Evolutionary conservation across 2,329 filamentous ascomycete genomes (phyloP).

Genomic region (Apiospora sp.): DNA sequence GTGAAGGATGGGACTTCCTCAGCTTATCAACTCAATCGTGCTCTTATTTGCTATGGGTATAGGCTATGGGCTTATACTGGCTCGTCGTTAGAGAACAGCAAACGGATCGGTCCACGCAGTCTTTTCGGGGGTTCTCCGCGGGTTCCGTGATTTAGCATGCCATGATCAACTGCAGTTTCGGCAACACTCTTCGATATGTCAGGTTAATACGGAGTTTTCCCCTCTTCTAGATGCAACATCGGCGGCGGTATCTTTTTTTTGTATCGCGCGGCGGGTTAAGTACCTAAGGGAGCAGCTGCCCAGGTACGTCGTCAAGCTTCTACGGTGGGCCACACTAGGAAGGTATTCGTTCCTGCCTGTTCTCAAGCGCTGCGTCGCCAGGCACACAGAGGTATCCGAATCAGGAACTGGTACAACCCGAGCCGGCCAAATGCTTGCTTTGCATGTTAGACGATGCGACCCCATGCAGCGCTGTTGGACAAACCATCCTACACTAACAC

Average conservation of each 20-base stretch:
- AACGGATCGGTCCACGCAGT: slow-evolving; percentile 3
- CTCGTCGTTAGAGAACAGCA: slow-evolving; percentile 3
- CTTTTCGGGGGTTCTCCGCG: background rate
- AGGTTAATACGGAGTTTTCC: slow-evolving; percentile 22
- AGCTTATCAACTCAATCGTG: slow-evolving; percentile 18
- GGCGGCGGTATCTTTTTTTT: slow-evolving; percentile 27
- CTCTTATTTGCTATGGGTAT: background rate
- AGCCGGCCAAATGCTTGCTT: slow-evolving; percentile 9
- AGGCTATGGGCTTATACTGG: background rate
- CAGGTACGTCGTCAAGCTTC: slow-evolving; percentile 27
- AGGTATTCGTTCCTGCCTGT: background rate
- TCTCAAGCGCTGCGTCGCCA: slow-evolving; percentile 5
- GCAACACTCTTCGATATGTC: slow-evolving; percentile 23
- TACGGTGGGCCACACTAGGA: slow-evolving; percentile 25
- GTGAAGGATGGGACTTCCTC: background rate
- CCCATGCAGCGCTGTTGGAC: slow-evolving; percentile 1
- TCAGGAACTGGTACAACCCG: slow-evolving; percentile 2
- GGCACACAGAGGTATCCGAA: background rate
- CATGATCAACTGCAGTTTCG: slow-evolving; percentile 1
- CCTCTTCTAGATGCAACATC: slow-evolving; percentile 33
- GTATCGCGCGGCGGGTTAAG: slow-evolving; percentile 3
- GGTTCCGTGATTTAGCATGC: background rate
- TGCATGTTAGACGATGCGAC: background rate
- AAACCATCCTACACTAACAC: background rate
- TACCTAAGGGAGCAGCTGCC: slow-evolving; percentile 23